Evolutionary conservation across 2,329 filamentous ascomycete species (phyloP).

Genomic region (Alternaria alternata): DNA sequence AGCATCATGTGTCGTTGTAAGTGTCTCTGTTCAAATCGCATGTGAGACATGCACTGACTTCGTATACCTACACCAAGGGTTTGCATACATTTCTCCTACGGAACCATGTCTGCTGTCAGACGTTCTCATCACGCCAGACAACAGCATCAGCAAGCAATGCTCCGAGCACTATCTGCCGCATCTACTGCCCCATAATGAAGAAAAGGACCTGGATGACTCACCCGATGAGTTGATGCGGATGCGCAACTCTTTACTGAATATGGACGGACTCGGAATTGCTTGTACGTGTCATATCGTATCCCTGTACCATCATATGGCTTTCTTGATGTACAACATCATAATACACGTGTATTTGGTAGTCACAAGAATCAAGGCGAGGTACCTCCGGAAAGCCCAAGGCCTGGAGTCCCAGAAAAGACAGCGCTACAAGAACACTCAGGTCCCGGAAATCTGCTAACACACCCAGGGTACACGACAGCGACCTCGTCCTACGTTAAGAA

Average conservation of each 20-base stretch:
- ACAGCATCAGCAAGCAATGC: constrained; percentile 48
- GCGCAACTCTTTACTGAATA: constrained; percentile 63
- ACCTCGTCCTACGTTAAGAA: constrained; percentile 52
- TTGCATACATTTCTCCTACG: constrained; percentile 62
- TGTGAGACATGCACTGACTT: too few species aligned
- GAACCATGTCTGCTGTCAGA: constrained; percentile 65
- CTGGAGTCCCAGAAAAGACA: neutral
- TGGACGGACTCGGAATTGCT: constrained; percentile 64
- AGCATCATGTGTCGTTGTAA: constrained; percentile 57
- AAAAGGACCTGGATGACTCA: constrained; percentile 51
- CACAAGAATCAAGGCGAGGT: neutral
- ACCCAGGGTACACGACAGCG: constrained; percentile 56
- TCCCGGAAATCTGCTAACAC: constrained; percentile 9
- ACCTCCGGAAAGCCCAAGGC: neutral
- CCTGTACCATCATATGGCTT: neutral
- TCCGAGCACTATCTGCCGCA: constrained; percentile 63
- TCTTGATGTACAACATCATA: too few species aligned
- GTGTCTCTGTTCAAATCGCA: too few species aligned
- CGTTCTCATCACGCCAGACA: constrained; percentile 58
- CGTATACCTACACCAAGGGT: constrained; percentile 37
- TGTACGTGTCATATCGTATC: constrained; percentile 43
- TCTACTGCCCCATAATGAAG: constrained; percentile 57
- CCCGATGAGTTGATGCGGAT: constrained; percentile 56
- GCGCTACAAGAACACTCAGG: neutral
- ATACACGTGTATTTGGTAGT: too few species aligned